These are phyloP conservation scores for Silene coronaria DNA, from an alignment of 179 eudicot genomes.

Conservation along the genomic window DNA sequence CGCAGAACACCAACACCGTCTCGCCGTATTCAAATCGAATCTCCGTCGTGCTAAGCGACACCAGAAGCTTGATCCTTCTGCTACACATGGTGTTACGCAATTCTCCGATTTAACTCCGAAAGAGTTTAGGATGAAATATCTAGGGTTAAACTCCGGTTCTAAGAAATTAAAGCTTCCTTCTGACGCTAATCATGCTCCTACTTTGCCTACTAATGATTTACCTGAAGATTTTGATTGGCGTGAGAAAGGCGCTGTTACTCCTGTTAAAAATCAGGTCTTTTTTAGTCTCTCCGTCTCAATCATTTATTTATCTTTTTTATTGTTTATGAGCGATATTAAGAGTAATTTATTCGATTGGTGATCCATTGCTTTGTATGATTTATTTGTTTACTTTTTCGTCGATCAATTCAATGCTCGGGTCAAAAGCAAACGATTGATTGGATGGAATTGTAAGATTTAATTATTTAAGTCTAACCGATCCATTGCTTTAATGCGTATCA, in stretches of 20 bases:
- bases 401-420: no score
- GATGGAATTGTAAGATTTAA: no score
- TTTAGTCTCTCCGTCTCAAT: neutral
- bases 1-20: constrained; percentile 58
- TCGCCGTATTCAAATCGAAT: constrained; percentile 57
- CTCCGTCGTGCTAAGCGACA: constrained; percentile 65
- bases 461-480: no score
- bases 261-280: constrained; percentile 68
- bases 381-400: no score
- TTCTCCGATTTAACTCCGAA: constrained; percentile 71
- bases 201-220: constrained; percentile 57
- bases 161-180: constrained; percentile 42
- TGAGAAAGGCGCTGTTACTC: constrained; percentile 73
- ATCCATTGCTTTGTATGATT: neutral
- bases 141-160: constrained; percentile 37
- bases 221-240: constrained; percentile 84
- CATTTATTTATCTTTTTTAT: neutral
- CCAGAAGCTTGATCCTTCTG: constrained; percentile 70
- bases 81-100: constrained; percentile 71
- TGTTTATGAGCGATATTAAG: no score
- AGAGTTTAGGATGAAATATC: constrained; percentile 47
- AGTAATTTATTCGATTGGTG: neutral
- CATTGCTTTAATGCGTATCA: neutral
- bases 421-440: no score
- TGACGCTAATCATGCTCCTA: constrained; percentile 69